Evolutionary conservation across 768 basidiomycete genomes (phyloP), one percentile per base, ranked within the genome.

Genomic region (Xerocomellus dryophilus): DNA sequence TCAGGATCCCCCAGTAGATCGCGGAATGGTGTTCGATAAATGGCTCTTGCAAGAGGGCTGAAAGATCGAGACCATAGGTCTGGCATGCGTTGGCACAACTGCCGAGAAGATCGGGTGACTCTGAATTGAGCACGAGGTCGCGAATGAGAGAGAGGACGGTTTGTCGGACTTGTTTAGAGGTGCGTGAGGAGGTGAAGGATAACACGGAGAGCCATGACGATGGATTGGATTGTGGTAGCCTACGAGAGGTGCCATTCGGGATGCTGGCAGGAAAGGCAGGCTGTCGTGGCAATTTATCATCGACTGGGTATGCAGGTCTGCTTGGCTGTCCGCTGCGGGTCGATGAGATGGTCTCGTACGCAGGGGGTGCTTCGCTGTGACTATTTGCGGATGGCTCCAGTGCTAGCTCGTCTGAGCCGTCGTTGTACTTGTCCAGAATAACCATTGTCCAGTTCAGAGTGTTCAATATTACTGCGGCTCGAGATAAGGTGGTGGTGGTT

Each of bases 1-100:
- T 86, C 21, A 89, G 70, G 57, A 89, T 81, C 0, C 82, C 83
- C 88, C 88, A 90, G 63, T 89, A 89, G 3, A 90, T 58, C 0
- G 85, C 83, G 0, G 83, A 82, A 60, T 83, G 85, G 0, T 73
- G 74, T 60, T 88, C 88, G 35, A 88, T 81, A 9, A 73, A 81
- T 27, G 69, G 77, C 42, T 87, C 82, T 61, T 88, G 87, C 0
- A 90, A 71, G 9, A 90, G 61, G 0, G 72, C 54, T 0, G 83
- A 75, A 35, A 88, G 71, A 5, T 79, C 76, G 2, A 88, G 58
- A 17, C 68, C 70, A 35, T 83, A 74, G 0, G 75, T 64, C 9
- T 65, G 60, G 60, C 87, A 88, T 0, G 84, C 84, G 11, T 82
- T 81, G 4, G 79, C 76, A 60, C 88, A 90, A 61, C 59, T 50